These are phyloP conservation scores for Amniculicola lignicola DNA, from an alignment of 495 filamentous ascomycete species.

Conservation along the genomic window DNA sequence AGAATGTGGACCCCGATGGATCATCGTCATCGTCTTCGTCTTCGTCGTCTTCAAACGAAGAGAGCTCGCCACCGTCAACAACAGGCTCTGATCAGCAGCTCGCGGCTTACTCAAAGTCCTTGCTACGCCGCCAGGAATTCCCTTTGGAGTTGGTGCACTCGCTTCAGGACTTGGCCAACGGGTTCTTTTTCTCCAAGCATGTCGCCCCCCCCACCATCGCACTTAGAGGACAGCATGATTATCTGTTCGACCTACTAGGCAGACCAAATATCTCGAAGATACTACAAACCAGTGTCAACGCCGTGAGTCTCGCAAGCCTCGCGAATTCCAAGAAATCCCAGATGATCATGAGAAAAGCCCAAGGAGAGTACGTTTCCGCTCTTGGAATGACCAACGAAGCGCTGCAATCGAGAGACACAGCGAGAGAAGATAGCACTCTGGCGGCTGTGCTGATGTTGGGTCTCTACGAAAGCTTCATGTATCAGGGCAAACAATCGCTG, in stretches of 20 bases:
- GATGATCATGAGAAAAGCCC: conserved; percentile 9
- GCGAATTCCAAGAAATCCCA: conserved; percentile 6
- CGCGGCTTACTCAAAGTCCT: too few species aligned
- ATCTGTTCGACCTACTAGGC: conserved; percentile 3
- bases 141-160: not conserved
- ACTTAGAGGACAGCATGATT: conserved; percentile 16
- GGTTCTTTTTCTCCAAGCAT: conserved; percentile 22
- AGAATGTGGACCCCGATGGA: too few species aligned
- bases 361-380: conserved; percentile 16
- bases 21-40: too few species aligned
- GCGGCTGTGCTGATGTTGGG: conserved; percentile 25
- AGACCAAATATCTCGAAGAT: conserved; percentile 1
- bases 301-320: conserved; percentile 19
- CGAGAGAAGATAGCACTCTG: conserved; percentile 18
- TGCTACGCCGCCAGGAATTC: too few species aligned
- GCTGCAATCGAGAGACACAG: not conserved
- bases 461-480: conserved; percentile 27
- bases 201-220: conserved; percentile 2
- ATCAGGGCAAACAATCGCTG: conserved; percentile 14
- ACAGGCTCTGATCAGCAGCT: too few species aligned
- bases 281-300: conserved; percentile 15
- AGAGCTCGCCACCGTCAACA: too few species aligned
- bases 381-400: conserved; percentile 20
- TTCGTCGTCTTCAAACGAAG: too few species aligned
- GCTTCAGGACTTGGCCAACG: conserved; percentile 11